Base-by-base conservation (phyloP, 75 land plant genomes). In the Chamaecyparis obtusa region DNA sequence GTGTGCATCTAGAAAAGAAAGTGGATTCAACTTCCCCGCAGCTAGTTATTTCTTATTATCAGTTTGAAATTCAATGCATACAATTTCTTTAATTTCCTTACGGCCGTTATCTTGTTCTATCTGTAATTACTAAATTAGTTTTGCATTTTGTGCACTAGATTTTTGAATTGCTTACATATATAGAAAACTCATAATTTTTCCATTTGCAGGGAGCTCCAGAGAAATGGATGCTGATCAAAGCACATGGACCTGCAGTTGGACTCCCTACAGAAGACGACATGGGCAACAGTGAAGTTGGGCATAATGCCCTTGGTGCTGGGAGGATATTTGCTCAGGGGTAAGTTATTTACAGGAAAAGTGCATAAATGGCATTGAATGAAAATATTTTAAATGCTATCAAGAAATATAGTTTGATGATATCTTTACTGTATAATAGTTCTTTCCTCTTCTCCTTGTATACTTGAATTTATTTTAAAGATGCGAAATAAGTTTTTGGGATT, bases 241-340 rank as follows among this genome's bases (percentile, higher is more conserved):
- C 99, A 57, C 98, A 98, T 85, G 99, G 99, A 11, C 95, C 78
- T 60, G 96, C 97, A 15, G 99, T 98, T 19, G 99, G 99, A 37
- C 94, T 98, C 77, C 99, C 98, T 13, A 93, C 95, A 2, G 96
- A 95, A n/a, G 99, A 98, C 88, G 99, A 98, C 87, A 98, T 98
- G 99, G 98, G 99, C 2, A 98, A 98, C 91, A 98, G 98, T 93
- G 99, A 98, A 91, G 99, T 96, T 48, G 99, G 99, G 64, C 99
- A 98, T 87, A 98, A 98, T 89, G 99, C 98, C 48, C 93, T 98
- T 83, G 99, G 99, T 32, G 99, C 99, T 86, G 98, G 99, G 36
- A 88, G 98, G 43, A 98, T 96, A 67, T 96, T 85, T 89, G 97
- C 94, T 80, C 99, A 96, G 93, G 99, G 99, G 99, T 97, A 83